A percentile compares a stretch with the other conserved stretches of the same genome.
These are phyloP conservation scores for Pseudozyma tsukubaensis DNA, from an alignment of 1,284 basidiomycete genomes.

Conservation along the genomic window DNA sequence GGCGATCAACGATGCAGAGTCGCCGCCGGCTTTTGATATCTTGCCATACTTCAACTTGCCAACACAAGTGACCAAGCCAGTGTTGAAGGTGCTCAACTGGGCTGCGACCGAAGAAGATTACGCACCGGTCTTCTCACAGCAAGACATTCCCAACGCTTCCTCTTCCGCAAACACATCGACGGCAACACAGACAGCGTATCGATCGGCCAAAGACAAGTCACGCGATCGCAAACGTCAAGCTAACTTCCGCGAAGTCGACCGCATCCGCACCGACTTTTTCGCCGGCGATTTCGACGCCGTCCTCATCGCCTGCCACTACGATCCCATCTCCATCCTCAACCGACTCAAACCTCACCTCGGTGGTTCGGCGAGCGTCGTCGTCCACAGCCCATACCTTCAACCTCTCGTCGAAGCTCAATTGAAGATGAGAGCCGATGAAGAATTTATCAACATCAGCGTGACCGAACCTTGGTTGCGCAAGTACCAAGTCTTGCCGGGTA, in stretches of 20 bases:
- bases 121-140: slow-evolving; percentile 34
- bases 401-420: slow-evolving; percentile 81
- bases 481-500: slow-evolving; percentile 93
- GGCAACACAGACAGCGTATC: background rate
- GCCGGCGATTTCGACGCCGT: slow-evolving; percentile 76
- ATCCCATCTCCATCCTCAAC: slow-evolving; percentile 84
- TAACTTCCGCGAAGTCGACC: slow-evolving; percentile 28
- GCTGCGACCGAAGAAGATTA: slow-evolving; percentile 56
- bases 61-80: slow-evolving; percentile 61
- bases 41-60: slow-evolving; percentile 80
- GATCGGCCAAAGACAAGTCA: slow-evolving; percentile 38
- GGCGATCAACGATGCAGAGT: slow-evolving; percentile 88
- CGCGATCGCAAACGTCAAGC: slow-evolving; percentile 52
- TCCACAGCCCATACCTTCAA: slow-evolving; percentile 83
- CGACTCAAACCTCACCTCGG: slow-evolving; percentile 80
- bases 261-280: slow-evolving; percentile 83
- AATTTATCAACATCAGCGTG: slow-evolving; percentile 82
- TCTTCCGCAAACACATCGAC: background rate
- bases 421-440: slow-evolving; percentile 76
- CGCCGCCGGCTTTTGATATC: slow-evolving; percentile 90
- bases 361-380: slow-evolving; percentile 86
- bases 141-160: slow-evolving; percentile 17
- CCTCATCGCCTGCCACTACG: slow-evolving; percentile 85
- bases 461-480: slow-evolving; percentile 89
- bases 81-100: slow-evolving; percentile 57